Conservation (phyloP, 2,329 filamentous ascomycete genomes). For the Drechslerella stenobrocha region DNA sequence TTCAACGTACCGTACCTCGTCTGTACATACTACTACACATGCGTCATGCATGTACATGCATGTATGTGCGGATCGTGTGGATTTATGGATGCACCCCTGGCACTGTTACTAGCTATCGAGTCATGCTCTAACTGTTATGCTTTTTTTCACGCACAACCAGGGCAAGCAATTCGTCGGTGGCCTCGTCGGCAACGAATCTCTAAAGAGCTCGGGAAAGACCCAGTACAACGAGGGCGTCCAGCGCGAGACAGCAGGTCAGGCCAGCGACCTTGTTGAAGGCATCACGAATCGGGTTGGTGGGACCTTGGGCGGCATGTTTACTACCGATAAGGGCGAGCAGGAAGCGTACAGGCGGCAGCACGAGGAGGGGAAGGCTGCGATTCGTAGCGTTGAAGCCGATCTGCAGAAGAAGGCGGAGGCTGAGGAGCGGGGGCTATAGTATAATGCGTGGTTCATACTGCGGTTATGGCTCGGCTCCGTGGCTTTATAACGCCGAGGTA, state of each 20-base stretch:
- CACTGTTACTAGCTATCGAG: background rate
- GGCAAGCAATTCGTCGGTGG: constrained; percentile 81
- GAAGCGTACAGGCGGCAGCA: constrained; percentile 35
- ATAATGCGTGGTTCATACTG: background rate
- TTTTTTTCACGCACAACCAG: constrained; percentile 6
- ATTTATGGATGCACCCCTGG: background rate
- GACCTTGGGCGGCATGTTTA: constrained; percentile 17
- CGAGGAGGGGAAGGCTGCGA: constrained; percentile 37
- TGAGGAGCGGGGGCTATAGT: background rate
- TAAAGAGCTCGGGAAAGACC: constrained; percentile 73
- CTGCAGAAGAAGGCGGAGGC: constrained; percentile 33
- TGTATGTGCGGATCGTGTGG: no score
- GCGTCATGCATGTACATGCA: background rate
- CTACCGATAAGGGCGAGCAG: constrained; percentile 17
- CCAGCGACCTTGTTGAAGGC: constrained; percentile 73
- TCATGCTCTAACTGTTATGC: background rate
- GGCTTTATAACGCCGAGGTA: no score
- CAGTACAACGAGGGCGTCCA: constrained; percentile 80
- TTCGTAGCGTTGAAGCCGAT: constrained; percentile 34
- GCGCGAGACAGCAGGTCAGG: constrained; percentile 80
- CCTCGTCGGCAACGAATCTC: constrained; percentile 70
- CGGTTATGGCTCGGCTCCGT: no score
- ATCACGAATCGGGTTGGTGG: constrained; percentile 55
- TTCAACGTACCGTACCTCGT: background rate
- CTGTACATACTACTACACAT: no score